Base-by-base conservation (phyloP, 345 rosid species). In the Sonneratia alba region DNA sequence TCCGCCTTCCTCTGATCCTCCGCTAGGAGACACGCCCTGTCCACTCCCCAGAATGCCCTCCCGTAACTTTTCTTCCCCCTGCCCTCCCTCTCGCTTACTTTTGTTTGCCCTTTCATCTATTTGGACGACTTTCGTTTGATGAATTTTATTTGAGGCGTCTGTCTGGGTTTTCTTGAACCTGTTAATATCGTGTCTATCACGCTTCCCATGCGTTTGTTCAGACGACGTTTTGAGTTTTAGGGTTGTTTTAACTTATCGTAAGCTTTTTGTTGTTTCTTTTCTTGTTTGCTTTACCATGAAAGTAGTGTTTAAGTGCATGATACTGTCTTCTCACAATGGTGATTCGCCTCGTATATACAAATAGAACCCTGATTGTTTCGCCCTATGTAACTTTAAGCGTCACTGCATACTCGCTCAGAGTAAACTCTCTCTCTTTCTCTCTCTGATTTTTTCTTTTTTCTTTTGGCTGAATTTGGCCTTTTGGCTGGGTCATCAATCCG, bases 1-100 rank as follows among this genome's bases (percentile, higher is more conserved):
- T 74, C 89, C 62, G 74, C 79, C 75, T 79, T 85, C 74, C 78
- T 85, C 56, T 83, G 85, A 70, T 75, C 87, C 3, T 83, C 89
- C 74, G 68, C 80, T 73, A 79, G 75, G 77, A 73, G 66, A 67
- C 73, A 45, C 83, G 55, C 73, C 71, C 81, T 86, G 38, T 68
- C 86, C 72, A 34, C 74, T 61, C 74, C 84, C 67, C 72, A 94
- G 2, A 81, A 85, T 5, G 63, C 57, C 21, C 75, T 79, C 18
- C 72, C 68, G 98, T 93, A 90, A 84, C 4, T n/a, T n/a, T n/a
- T n/a, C n/a, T n/a, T n/a, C n/a, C n/a, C n/a, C n/a, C n/a, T n/a
- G 48, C 67, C 68, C 65, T 66, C 69, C 36, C 12, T 73, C 6
- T 57, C 40, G 51, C 16, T 71, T 14, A n/a, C 64, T 0, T 14